Conservation (phyloP, 345 rosid genomes). For the Tarenaya hassleriana region DNA sequence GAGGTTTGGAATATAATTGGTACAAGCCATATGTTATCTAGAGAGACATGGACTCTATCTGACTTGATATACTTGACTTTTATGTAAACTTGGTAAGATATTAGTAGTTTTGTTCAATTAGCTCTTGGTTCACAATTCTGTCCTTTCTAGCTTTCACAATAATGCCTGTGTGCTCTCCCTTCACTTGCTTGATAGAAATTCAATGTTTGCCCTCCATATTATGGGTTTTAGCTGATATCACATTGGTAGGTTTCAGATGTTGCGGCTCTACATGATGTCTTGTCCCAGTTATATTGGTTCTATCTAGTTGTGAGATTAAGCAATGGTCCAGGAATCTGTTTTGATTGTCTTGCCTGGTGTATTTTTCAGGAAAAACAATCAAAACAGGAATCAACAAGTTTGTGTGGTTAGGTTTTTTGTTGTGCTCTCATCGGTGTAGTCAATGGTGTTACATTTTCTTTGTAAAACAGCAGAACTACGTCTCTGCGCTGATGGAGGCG, state of each 20-base stretch:
- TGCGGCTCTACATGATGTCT: neutral
- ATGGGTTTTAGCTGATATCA: neutral
- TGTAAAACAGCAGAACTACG: conserved; percentile 70
- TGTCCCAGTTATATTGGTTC: neutral
- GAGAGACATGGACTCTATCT: conserved; percentile 95
- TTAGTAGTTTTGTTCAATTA: neutral
- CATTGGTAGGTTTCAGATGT: neutral
- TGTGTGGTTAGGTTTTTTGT: neutral
- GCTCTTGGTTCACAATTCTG: neutral
- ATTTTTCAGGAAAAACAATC: conserved; percentile 85
- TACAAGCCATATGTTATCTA: conserved; percentile 75
- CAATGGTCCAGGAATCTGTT: conserved; percentile 7
- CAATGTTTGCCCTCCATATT: too few species aligned
- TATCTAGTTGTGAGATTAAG: neutral
- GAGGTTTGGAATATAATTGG: conserved; percentile 30
- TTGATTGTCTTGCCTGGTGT: too few species aligned
- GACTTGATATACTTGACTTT: conserved; percentile 57
- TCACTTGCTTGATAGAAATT: too few species aligned
- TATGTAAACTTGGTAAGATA: conserved; percentile 52
- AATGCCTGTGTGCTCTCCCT: too few species aligned
- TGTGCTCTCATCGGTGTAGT: too few species aligned
- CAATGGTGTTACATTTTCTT: conserved; percentile 8
- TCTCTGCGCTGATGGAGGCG: conserved; percentile 97
- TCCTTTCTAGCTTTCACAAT: too few species aligned
- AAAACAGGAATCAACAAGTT: too few species aligned